Evolutionary conservation across 805 yeast species (phyloP), one percentile per base, ranked within the genome.

Genomic region (Ogataea salicorniae): DNA sequence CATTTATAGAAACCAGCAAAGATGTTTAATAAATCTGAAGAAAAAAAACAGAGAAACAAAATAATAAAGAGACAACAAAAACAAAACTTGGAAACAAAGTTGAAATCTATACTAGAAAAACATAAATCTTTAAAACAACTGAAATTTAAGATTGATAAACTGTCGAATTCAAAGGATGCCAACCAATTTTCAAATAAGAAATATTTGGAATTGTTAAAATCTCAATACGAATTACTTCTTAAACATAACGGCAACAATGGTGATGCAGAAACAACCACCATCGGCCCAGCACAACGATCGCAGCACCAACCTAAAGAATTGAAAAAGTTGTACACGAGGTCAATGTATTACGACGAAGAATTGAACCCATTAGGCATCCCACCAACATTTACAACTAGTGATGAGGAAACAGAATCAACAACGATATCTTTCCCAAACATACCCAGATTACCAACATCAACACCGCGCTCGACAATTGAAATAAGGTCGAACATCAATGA

Each of bases 341-440:
- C 87, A 7, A 68, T 81, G 1, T 83, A 76, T 58, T 81, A 78
- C 61, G 84, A 83, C 54, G 81, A 83, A 5, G 87, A 83, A 51
- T 73, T 84, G 68, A 83, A 83, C 50, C 81, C 84, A 2, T 57
- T 73, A 5, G 89, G 89, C 0, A 63, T 57, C 42, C 77, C 81
- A 0, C 85, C 42, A 6, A 15, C 11, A 15, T 15, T 23, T 18
- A 14, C 33, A 20, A 11, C 23, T 15, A n/a, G 1, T 20, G 4
- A 20, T 4, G 20, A 20, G 20, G 4, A 20, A 20, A 4, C 3
- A 15, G 29, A 26, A 3, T 4, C 86, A 0, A 48, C 33, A 55
- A 64, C 16, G 54, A 53, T 38, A 34, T 11, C 31, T 7, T 26
- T 26, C 31, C 55, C 54, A 39, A 62, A 61, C 36, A 34, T 65